Evolutionary conservation across 176 grass and related monocot species (phyloP).

Genomic region (Themeda triandra): DNA sequence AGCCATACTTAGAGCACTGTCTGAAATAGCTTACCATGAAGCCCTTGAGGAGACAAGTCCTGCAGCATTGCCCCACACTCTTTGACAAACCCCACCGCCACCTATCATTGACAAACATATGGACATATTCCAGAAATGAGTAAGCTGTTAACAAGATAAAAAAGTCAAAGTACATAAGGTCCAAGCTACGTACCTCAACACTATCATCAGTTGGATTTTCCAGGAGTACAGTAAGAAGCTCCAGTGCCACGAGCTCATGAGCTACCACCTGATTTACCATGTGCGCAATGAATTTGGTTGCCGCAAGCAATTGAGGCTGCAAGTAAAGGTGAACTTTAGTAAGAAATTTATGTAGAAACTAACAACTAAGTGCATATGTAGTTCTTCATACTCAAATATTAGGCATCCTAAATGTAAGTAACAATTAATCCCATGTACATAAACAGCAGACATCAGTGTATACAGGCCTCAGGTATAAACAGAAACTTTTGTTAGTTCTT

Average conservation of each 20-base stretch:
- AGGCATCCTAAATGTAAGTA: background rate
- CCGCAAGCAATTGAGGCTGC: constrained; percentile 89
- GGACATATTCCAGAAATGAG: constrained; percentile 9
- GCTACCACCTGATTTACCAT: constrained; percentile 96
- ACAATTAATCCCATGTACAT: background rate
- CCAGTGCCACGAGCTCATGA: constrained; percentile 71
- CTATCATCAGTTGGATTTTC: constrained; percentile 98
- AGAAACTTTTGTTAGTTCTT: background rate
- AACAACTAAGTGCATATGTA: background rate
- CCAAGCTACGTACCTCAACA: constrained; percentile 58
- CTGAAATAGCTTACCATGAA: constrained; percentile 70
- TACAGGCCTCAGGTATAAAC: background rate
- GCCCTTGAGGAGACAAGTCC: constrained; percentile 74
- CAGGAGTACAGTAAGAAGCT: constrained; percentile 86
- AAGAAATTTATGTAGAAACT: background rate
- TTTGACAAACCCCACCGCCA: constrained; percentile 93
- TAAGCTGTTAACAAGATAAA: background rate
- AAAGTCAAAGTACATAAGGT: background rate
- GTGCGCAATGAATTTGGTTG: constrained; percentile 96
- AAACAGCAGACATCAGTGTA: background rate
- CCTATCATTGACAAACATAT: constrained; percentile 39
- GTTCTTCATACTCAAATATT: background rate
- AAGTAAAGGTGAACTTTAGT: constrained; percentile 24
- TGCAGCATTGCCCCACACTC: constrained; percentile 89
- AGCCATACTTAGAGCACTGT: background rate